A percentile compares a stretch with the other conserved stretches of the same genome.
These are phyloP conservation scores for Zygosaccharomyces lentus DNA, from an alignment of 805 yeast species.

Conservation along the genomic window DNA sequence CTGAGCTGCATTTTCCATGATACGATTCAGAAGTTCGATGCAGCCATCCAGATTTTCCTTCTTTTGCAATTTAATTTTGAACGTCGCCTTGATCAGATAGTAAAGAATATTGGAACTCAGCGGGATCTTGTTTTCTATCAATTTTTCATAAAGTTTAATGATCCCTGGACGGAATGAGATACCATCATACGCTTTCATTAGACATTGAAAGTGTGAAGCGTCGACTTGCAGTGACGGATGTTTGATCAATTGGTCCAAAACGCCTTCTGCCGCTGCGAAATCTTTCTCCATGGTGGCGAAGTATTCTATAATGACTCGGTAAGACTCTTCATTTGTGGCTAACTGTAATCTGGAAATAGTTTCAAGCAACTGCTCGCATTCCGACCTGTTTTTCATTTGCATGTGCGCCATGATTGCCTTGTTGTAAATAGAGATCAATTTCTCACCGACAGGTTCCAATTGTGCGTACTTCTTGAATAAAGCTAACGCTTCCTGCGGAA, in stretches of 20 bases:
- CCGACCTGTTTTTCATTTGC: constrained; percentile 10
- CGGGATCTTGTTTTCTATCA: constrained; percentile 24
- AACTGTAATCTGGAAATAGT: constrained; percentile 13
- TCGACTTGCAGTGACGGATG: constrained; percentile 17
- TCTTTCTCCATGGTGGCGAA: constrained; percentile 19
- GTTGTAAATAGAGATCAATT: constrained; percentile 19
- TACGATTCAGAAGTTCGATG: constrained; percentile 30
- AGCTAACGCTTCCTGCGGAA: constrained; percentile 20
- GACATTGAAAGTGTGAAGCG: constrained; percentile 28
- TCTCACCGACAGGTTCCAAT: constrained; percentile 1
- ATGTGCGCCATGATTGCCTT: constrained; percentile 26
- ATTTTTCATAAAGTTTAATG: constrained; percentile 25
- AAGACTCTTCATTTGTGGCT: constrained; percentile 23
- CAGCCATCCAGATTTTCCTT: constrained; percentile 30
- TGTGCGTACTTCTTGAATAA: constrained; percentile 21
- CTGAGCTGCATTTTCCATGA: constrained; percentile 28
- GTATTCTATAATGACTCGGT: constrained; percentile 21
- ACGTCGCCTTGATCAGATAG: constrained; percentile 32
- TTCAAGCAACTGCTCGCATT: constrained; percentile 21
- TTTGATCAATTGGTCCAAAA: constrained; percentile 19
- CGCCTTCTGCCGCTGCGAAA: constrained; percentile 20
- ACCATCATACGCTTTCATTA: constrained; percentile 33
- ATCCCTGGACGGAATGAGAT: constrained; percentile 29
- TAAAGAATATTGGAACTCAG: constrained; percentile 30
- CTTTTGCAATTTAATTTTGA: constrained; percentile 28